phyloP scores from a whole-genome alignment of 2,329 filamentous ascomycete species.

The Neurospora crassa region DNA sequence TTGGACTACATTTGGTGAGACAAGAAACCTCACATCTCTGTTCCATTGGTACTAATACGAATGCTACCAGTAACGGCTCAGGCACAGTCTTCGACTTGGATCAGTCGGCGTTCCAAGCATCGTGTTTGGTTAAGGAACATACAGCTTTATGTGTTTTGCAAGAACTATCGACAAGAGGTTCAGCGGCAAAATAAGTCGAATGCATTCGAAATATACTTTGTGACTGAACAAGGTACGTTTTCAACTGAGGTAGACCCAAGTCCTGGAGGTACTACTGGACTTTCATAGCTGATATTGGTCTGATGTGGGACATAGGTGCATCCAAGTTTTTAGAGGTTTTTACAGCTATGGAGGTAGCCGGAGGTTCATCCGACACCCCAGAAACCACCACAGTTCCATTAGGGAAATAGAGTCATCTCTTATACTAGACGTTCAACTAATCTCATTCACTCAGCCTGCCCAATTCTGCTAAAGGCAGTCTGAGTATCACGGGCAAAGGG shows the following conservation, averaged over 20 bases:
- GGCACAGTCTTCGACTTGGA: slow-evolving; percentile 37
- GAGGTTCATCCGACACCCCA: slow-evolving; percentile 11
- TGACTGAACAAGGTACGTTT: slow-evolving; percentile 27
- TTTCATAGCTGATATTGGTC: not conserved
- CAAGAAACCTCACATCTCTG: not conserved
- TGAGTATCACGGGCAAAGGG: too few species aligned
- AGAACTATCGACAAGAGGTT: slow-evolving; percentile 41
- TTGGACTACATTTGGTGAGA: slow-evolving; percentile 54
- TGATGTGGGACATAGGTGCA: slow-evolving; percentile 8
- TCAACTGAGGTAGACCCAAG: not conserved
- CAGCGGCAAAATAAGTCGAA: slow-evolving; percentile 39
- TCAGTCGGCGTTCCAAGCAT: slow-evolving; percentile 36
- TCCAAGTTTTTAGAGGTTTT: slow-evolving; percentile 17
- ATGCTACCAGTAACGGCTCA: slow-evolving; percentile 40
- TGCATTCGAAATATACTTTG: slow-evolving; percentile 43
- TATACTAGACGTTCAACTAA: too few species aligned
- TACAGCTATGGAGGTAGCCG: not conserved
- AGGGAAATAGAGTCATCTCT: not conserved
- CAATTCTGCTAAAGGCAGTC: too few species aligned
- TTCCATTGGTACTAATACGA: not conserved
- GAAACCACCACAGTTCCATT: slow-evolving; percentile 3
- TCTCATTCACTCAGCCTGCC: too few species aligned
- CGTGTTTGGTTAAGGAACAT: slow-evolving; percentile 44
- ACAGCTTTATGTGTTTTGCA: slow-evolving; percentile 49
- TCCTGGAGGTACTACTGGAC: not conserved